Conservation (phyloP, 2,329 filamentous ascomycete genomes). For the Paradendryphiella salina region DNA sequence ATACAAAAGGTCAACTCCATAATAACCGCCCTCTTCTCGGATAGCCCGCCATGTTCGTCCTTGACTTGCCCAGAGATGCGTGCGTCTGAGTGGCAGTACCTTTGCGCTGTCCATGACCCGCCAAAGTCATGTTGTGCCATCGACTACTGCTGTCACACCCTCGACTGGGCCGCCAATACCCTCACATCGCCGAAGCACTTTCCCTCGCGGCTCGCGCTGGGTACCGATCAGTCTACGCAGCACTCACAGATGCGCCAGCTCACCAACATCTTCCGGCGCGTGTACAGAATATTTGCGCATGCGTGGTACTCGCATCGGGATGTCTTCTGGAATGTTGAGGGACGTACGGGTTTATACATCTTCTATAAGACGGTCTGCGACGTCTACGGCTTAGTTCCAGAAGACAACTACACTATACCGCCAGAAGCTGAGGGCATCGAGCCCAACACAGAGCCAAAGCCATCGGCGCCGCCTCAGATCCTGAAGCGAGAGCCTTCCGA, state of each 20-base stretch:
- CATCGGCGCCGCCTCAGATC: constrained; percentile 37
- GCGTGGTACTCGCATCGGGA: constrained; percentile 97
- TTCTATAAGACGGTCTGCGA: constrained; percentile 98
- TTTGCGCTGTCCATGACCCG: constrained; percentile 95
- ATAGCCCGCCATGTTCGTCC: constrained; percentile 84
- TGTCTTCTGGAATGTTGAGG: constrained; percentile 93
- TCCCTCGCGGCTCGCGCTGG: constrained; percentile 74
- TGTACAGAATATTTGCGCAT: constrained; percentile 97
- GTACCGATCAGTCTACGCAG: constrained; percentile 46
- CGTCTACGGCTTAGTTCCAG: constrained; percentile 81
- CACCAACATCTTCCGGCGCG: constrained; percentile 89
- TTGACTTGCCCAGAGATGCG: constrained; percentile 97
- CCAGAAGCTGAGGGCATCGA: constrained; percentile 82
- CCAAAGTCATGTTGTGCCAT: constrained; percentile 98
- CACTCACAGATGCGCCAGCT: constrained; percentile 74
- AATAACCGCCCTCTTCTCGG: constrained; percentile 89
- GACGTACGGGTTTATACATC: constrained; percentile 86
- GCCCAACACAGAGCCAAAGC: constrained; percentile 51
- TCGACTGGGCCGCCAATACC: constrained; percentile 95
- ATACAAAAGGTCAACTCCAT: constrained; percentile 92
- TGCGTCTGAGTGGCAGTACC: constrained; percentile 97
- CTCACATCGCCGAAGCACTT: constrained; percentile 95
- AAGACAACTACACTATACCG: constrained; percentile 95
- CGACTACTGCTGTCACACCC: constrained; percentile 97
- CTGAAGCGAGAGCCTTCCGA: constrained; percentile 44